A percentile compares a stretch with the other conserved stretches of the same genome.
Evolutionary conservation across 352 stramenopile genomes (phyloP).

Genomic region (Globisporangium cylindrosporum): DNA sequence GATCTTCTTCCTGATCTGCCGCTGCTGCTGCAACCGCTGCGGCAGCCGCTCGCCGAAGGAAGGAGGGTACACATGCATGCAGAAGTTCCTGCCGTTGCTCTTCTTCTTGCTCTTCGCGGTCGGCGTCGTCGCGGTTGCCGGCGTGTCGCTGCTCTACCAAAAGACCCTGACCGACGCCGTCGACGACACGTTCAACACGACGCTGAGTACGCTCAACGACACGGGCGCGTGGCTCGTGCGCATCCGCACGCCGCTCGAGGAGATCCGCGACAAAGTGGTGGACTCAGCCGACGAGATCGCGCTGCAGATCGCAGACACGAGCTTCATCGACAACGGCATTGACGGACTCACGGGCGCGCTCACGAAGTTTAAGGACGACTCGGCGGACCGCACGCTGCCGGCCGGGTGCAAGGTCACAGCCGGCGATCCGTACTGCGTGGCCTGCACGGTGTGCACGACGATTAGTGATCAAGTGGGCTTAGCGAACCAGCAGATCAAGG

Average conservation of each 20-base stretch:
- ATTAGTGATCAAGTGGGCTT: conserved; percentile 33
- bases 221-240: conserved; percentile 36
- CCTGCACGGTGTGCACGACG: conserved; percentile 31
- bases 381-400: conserved; percentile 29
- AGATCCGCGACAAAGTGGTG: conserved; percentile 42
- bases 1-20: conserved; percentile 70
- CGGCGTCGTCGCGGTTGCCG: conserved; percentile 43
- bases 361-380: conserved; percentile 26
- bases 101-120: conserved; percentile 66
- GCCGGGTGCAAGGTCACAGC: conserved; percentile 22
- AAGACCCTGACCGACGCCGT: conserved; percentile 44
- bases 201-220: conserved; percentile 34
- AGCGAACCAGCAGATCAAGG: conserved; percentile 32
- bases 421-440: conserved; percentile 30
- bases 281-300: conserved; percentile 30
- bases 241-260: conserved; percentile 39
- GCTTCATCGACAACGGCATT: conserved; percentile 46
- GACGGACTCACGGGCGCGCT: conserved; percentile 29
- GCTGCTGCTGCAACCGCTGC: conserved; percentile 76
- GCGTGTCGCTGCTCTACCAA: conserved; percentile 53
- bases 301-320: conserved; percentile 27
- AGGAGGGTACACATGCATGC: conserved; percentile 61
- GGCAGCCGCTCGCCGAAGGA: conserved; percentile 49
- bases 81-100: conserved; percentile 63
- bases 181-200: conserved; percentile 40